Evolutionary conservation across 768 basidiomycete genomes (phyloP).

Genomic region (Rhizopogon vinicolor): DNA sequence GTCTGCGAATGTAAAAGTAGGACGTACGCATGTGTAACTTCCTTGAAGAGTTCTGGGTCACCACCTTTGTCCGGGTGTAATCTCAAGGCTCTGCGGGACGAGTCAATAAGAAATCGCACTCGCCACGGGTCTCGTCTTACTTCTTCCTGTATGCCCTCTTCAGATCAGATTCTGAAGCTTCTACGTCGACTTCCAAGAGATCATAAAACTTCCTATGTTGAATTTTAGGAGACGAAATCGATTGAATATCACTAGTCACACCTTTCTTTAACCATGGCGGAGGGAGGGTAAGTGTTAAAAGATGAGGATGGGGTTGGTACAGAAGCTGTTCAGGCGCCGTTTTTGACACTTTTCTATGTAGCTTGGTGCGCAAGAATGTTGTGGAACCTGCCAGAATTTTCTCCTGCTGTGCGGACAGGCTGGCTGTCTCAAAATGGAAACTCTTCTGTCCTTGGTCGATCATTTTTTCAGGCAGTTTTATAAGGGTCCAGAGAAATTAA

Average conservation of each 20-base stretch:
- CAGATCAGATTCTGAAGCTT: constrained; percentile 78
- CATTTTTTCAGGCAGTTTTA: neutral
- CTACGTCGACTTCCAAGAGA: constrained; percentile 78
- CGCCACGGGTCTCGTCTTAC: constrained; percentile 32
- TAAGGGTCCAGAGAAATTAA: too few relatives aligned
- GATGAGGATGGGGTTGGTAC: constrained; percentile 8
- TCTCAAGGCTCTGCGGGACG: constrained; percentile 60
- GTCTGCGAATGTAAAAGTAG: constrained; percentile 5
- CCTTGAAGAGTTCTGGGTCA: constrained; percentile 95
- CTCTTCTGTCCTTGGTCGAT: neutral
- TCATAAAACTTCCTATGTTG: constrained; percentile 81
- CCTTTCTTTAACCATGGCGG: constrained; percentile 69
- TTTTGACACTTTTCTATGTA: constrained; percentile 18
- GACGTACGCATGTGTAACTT: constrained; percentile 90
- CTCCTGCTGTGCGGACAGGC: neutral
- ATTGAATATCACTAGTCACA: constrained; percentile 26
- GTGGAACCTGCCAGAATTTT: constrained; percentile 35
- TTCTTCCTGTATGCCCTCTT: constrained; percentile 97
- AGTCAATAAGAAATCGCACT: constrained; percentile 3
- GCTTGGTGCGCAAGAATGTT: constrained; percentile 21
- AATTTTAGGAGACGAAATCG: constrained; percentile 3
- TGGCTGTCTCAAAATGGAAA: neutral
- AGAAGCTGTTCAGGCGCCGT: constrained; percentile 8
- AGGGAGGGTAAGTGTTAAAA: constrained; percentile 3
- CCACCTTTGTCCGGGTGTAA: constrained; percentile 94